Conservation (phyloP, 495 filamentous ascomycete species). For the Corynascus novoguineensis region DNA sequence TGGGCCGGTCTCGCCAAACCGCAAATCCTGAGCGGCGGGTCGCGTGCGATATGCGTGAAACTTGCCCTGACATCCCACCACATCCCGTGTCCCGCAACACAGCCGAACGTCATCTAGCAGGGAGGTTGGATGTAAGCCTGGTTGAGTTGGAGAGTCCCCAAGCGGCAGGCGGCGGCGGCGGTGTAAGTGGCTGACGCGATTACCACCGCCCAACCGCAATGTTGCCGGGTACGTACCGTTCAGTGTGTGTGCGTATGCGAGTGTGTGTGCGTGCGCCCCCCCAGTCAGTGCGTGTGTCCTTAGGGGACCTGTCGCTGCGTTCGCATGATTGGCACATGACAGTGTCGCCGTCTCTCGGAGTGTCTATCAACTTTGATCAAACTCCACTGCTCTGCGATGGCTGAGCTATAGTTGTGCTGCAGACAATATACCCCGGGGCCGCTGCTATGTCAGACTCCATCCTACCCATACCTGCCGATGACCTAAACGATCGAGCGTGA, state of each 20-base stretch:
- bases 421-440: constrained; percentile 5
- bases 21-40: constrained; percentile 19
- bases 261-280: no score
- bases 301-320: not conserved
- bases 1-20: constrained; percentile 14
- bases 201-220: not conserved
- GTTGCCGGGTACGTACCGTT: constrained; percentile 3
- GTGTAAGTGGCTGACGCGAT: constrained; percentile 1
- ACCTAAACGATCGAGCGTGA: not conserved
- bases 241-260: no score
- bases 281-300: no score
- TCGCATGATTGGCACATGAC: not conserved
- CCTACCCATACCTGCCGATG: not conserved
- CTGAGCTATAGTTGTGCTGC: not conserved
- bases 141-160: not conserved
- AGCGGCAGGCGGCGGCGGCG: not conserved
- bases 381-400: constrained; percentile 7
- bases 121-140: not conserved
- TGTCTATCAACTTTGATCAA: not conserved
- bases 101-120: not conserved
- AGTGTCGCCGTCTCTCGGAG: not conserved
- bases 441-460: constrained; percentile 6
- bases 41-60: constrained; percentile 7
- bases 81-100: constrained; percentile 2
- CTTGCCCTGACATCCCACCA: constrained; percentile 1